A percentile compares a stretch with the other conserved stretches of the same genome.
These are phyloP conservation scores for Penicillium crustosum DNA, from an alignment of 2,329 filamentous ascomycete genomes.

Conservation along the genomic window DNA sequence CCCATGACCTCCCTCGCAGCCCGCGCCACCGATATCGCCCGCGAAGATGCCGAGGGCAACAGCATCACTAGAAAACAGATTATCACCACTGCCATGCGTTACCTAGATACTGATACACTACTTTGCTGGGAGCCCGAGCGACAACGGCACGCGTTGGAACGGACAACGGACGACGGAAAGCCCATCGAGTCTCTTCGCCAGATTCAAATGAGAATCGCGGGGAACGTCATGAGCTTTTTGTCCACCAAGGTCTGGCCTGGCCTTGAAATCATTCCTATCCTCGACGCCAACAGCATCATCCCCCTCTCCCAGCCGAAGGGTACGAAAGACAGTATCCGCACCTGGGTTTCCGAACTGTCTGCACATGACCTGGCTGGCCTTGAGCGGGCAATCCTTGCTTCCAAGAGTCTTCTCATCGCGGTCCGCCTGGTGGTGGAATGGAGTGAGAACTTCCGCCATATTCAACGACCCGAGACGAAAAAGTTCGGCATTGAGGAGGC, in stretches of 20 bases:
- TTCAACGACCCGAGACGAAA: constrained; percentile 41
- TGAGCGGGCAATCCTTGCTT: constrained; percentile 78
- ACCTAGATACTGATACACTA: constrained; percentile 87
- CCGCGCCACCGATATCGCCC: constrained; percentile 76
- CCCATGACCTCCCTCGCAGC: constrained; percentile 83
- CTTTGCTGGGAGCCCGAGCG: constrained; percentile 79
- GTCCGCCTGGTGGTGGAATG: constrained; percentile 79
- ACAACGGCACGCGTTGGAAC: constrained; percentile 50
- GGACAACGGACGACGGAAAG: constrained; percentile 46
- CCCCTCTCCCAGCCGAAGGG: constrained; percentile 70
- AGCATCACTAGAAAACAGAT: constrained; percentile 62
- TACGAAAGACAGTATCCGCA: constrained; percentile 73
- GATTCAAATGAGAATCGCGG: constrained; percentile 67
- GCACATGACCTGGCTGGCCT: constrained; percentile 82
- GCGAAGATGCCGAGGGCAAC: constrained; percentile 60
- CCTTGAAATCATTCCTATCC: constrained; percentile 72
- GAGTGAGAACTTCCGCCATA: constrained; percentile 68
- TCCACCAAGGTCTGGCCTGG: constrained; percentile 78
- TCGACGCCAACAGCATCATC: constrained; percentile 75
- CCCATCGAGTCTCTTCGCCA: constrained; percentile 63
- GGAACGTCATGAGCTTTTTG: constrained; percentile 70
- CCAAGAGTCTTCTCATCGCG: constrained; percentile 80
- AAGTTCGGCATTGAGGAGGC: constrained; percentile 81
- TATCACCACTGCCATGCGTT: constrained; percentile 70
- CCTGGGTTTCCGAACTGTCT: constrained; percentile 72